A percentile compares a stretch with the other conserved stretches of the same genome.
phyloP scores from a whole-genome alignment of 179 eudicot species.

The Nepenthes alata region DNA sequence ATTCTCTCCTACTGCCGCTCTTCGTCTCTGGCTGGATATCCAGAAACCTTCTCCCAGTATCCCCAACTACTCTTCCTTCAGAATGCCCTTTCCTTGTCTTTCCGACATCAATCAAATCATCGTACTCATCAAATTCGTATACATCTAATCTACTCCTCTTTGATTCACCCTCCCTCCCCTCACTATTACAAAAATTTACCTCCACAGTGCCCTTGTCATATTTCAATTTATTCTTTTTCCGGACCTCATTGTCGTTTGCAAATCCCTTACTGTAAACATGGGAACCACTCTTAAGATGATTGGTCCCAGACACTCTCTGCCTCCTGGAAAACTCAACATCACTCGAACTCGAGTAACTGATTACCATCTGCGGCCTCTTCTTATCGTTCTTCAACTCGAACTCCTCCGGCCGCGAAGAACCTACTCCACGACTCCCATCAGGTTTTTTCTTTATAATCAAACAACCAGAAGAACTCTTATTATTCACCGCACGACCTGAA shows the following conservation, averaged over 20 bases:
- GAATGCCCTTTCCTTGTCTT: slow-evolving; percentile 20
- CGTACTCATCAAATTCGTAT: slow-evolving; percentile 90
- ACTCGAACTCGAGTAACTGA: slow-evolving; percentile 25
- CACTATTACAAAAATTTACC: slow-evolving; percentile 19
- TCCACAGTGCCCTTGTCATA: slow-evolving; percentile 23
- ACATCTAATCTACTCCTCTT: slow-evolving; percentile 55
- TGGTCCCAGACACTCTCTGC: slow-evolving; percentile 20
- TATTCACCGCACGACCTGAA: slow-evolving; percentile 44
- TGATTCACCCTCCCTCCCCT: slow-evolving; percentile 28
- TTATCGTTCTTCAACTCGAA: slow-evolving; percentile 33
- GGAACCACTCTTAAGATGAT: slow-evolving; percentile 21
- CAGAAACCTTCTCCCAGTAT: slow-evolving; percentile 16
- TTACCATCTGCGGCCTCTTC: slow-evolving; percentile 48
- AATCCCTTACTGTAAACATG: slow-evolving; percentile 17
- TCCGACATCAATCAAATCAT: slow-evolving; percentile 48
- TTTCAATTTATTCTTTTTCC: slow-evolving; percentile 12
- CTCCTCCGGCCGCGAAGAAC: slow-evolving; percentile 9
- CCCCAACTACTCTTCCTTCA: slow-evolving; percentile 10
- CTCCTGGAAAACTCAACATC: slow-evolving; percentile 36
- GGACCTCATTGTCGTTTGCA: slow-evolving; percentile 26
- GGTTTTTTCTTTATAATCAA: slow-evolving; percentile 67
- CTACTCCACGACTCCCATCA: slow-evolving; percentile 27
- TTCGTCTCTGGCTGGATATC: slow-evolving; percentile 7
- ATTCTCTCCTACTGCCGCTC: slow-evolving; percentile 19
- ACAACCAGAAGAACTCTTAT: slow-evolving; percentile 75